Conservation (phyloP, 805 yeast species). For the Cyberlindnera xishuangbannaensis region DNA sequence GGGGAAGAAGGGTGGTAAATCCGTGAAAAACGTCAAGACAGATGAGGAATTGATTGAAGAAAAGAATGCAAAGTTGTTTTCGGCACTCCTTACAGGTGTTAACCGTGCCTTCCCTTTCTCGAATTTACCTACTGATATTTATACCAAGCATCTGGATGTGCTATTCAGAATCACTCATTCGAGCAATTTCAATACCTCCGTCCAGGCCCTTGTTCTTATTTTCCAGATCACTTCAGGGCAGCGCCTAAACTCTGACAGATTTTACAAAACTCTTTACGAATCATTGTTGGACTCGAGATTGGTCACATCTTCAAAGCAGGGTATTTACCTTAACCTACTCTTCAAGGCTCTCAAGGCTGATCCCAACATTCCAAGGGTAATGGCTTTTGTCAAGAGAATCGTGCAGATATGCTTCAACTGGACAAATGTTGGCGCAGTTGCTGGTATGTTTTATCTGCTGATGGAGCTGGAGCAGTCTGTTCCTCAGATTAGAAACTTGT, state of each 20-base stretch:
- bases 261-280: slow-evolving; percentile 84
- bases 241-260: slow-evolving; percentile 56
- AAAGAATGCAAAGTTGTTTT: slow-evolving; percentile 74
- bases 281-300: slow-evolving; percentile 81
- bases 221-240: slow-evolving; percentile 70
- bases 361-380: slow-evolving; percentile 50
- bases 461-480: slow-evolving; percentile 57
- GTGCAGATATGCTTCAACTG: slow-evolving; percentile 81
- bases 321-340: slow-evolving; percentile 80
- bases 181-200: slow-evolving; percentile 87
- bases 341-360: slow-evolving; percentile 81
- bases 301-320: slow-evolving; percentile 84
- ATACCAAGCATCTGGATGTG: slow-evolving; percentile 73
- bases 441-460: slow-evolving; percentile 76
- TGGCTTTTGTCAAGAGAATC: slow-evolving; percentile 88
- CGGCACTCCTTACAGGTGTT: slow-evolving; percentile 89
- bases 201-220: slow-evolving; percentile 84
- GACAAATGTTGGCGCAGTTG: slow-evolving; percentile 80
- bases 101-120: slow-evolving; percentile 96
- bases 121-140: slow-evolving; percentile 61
- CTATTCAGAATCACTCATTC: slow-evolving; percentile 89
- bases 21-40: slow-evolving; percentile 60
- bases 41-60: slow-evolving; percentile 68
- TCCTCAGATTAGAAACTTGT: slow-evolving; percentile 64
- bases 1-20: slow-evolving; percentile 85